Conservation (phyloP, 2,329 filamentous ascomycete genomes). For the Diaporthe ilicicola region DNA sequence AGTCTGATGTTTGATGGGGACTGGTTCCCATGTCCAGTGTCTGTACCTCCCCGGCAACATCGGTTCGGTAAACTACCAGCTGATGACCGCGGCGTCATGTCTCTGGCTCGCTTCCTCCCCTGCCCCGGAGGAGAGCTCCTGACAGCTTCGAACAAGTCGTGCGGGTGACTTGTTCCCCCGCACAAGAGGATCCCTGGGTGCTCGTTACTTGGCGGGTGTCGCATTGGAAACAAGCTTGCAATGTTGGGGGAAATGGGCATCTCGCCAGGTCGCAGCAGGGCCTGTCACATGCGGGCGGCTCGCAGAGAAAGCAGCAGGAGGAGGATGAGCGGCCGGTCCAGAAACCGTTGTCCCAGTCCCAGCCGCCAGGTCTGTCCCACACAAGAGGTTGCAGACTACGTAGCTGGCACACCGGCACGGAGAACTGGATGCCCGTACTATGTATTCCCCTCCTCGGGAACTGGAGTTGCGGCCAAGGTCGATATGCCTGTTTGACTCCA, state of each 20-base stretch:
- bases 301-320: not conserved
- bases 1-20: constrained; percentile 14
- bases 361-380: constrained; percentile 15
- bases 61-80: constrained; percentile 4
- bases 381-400: not conserved
- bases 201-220: constrained; percentile 11
- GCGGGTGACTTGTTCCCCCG: constrained; percentile 2
- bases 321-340: constrained; percentile 18
- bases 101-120: constrained; percentile 12
- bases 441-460: not conserved
- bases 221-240: constrained; percentile 3
- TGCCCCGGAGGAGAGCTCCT: constrained; percentile 12
- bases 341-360: constrained; percentile 5
- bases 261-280: constrained; percentile 2
- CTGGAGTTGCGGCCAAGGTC: constrained; percentile 1
- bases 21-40: not conserved
- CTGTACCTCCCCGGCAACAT: not conserved
- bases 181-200: constrained; percentile 12
- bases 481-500: constrained; percentile 20
- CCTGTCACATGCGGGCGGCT: constrained; percentile 19
- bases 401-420: not conserved
- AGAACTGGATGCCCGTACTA: constrained; percentile 10
- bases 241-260: constrained; percentile 19
- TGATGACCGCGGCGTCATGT: constrained; percentile 19
- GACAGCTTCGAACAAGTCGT: constrained; percentile 6